Percentiles rank a stretch among this genome's conserved stretches.
These are phyloP conservation scores for Tuber calosporum DNA, from an alignment of 495 filamentous ascomycete genomes.

Conservation along the genomic window DNA sequence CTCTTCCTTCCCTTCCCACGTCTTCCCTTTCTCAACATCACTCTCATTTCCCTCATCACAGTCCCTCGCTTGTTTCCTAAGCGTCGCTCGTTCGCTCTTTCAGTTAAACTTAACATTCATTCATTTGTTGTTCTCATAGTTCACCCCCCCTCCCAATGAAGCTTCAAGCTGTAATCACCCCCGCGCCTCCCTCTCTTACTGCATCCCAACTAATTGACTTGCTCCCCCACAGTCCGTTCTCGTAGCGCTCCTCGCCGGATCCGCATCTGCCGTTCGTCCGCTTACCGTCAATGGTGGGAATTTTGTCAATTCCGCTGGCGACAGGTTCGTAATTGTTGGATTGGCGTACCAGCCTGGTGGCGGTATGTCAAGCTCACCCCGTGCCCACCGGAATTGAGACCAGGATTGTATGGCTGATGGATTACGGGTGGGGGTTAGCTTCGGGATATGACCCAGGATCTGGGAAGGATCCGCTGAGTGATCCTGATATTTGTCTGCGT, in stretches of 20 bases:
- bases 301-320: constrained; percentile 74
- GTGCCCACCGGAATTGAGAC: not conserved
- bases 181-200: not conserved
- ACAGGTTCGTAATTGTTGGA: constrained; percentile 82
- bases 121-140: constrained; percentile 3
- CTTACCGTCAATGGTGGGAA: constrained; percentile 67
- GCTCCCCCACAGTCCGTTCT: constrained; percentile 20
- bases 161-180: not conserved
- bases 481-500: constrained; percentile 67
- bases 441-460: constrained; percentile 57
- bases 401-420: not conserved
- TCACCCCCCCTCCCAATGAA: not conserved
- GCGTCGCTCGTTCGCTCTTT: not conserved
- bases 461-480: constrained; percentile 65
- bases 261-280: constrained; percentile 55
- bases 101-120: not conserved
- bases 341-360: constrained; percentile 94
- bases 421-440: constrained; percentile 13
- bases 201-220: not conserved
- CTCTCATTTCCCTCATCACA: not conserved
- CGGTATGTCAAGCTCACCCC: constrained; percentile 44
- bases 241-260: constrained; percentile 12
- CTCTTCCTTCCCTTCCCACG: constrained; percentile 4
- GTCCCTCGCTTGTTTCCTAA: constrained; percentile 22
- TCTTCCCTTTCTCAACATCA: too few species aligned